Conservation (phyloP, 768 basidiomycete species). For the Phanerochaete sordida region DNA sequence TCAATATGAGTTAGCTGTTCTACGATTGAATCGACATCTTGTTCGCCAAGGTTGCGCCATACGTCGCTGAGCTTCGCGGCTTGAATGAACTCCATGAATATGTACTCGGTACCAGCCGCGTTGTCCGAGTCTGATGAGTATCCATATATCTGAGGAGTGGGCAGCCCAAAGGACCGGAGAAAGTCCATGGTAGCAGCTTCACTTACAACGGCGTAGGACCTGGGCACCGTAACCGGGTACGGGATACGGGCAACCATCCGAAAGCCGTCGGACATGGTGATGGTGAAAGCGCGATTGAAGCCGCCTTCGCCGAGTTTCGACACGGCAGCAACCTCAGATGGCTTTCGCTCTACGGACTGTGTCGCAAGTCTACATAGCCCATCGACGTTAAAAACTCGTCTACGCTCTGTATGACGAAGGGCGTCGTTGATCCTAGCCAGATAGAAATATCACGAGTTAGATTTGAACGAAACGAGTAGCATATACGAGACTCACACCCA, state of each 20-base stretch:
- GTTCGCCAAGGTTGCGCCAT: slow-evolving; percentile 2
- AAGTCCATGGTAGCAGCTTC: slow-evolving; percentile 21
- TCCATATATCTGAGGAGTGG: slow-evolving; percentile 20
- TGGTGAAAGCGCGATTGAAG: slow-evolving; percentile 29
- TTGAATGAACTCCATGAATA: slow-evolving; percentile 11
- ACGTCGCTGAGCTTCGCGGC: slow-evolving; percentile 6
- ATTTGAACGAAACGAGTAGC: slow-evolving; percentile 22
- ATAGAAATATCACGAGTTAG: slow-evolving; percentile 15
- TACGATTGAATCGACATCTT: slow-evolving; percentile 4
- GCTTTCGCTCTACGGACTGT: slow-evolving; percentile 33
- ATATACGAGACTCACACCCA: slow-evolving; percentile 40
- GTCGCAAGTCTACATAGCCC: slow-evolving; percentile 39
- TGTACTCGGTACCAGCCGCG: slow-evolving; percentile 9
- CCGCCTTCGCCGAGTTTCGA: slow-evolving; percentile 39
- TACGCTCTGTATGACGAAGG: slow-evolving; percentile 44
- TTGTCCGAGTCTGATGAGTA: slow-evolving; percentile 14
- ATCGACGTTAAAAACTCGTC: slow-evolving; percentile 34
- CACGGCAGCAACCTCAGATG: slow-evolving; percentile 32
- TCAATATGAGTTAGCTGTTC: slow-evolving; percentile 9
- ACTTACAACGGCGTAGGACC: slow-evolving; percentile 20
- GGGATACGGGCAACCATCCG: slow-evolving; percentile 20
- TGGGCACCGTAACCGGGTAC: slow-evolving; percentile 18
- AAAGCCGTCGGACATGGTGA: slow-evolving; percentile 24
- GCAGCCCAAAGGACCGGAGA: slow-evolving; percentile 17
- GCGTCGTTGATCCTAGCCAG: slow-evolving; percentile 34